Evolutionary conservation across 352 stramenopile species (phyloP).

Genomic region (Phytophthora crassamura): DNA sequence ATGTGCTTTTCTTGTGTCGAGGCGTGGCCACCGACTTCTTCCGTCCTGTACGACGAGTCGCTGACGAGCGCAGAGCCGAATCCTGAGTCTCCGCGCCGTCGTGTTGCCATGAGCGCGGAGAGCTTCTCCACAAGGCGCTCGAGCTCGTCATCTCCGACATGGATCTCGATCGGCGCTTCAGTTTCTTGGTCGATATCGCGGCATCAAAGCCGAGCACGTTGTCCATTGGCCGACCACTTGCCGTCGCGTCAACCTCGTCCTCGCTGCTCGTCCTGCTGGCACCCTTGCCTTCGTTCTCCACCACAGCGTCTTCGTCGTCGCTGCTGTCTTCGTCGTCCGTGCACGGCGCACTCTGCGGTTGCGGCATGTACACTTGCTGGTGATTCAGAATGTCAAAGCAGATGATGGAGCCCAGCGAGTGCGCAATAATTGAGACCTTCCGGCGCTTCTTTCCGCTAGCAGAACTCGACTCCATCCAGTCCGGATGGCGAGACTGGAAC

Average conservation of each 20-base stretch:
- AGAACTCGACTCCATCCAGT: slow-evolving; percentile 42
- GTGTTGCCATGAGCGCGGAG: slow-evolving; percentile 7
- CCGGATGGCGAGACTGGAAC: slow-evolving; percentile 72
- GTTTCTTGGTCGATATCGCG: slow-evolving; percentile 28
- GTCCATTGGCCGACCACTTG: slow-evolving; percentile 13
- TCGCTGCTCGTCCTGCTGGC: slow-evolving; percentile 27
- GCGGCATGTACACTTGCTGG: slow-evolving; percentile 57
- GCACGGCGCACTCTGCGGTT: slow-evolving; percentile 30
- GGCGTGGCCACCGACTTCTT: slow-evolving; percentile 18
- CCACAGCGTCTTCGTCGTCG: slow-evolving; percentile 39
- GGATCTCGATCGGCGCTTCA: slow-evolving; percentile 50
- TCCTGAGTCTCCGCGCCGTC: slow-evolving; percentile 17
- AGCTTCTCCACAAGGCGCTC: slow-evolving; percentile 27
- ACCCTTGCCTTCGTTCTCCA: slow-evolving; percentile 30
- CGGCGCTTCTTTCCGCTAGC: slow-evolving; percentile 39
- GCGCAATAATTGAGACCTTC: slow-evolving; percentile 89
- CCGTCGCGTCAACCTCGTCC: slow-evolving; percentile 12
- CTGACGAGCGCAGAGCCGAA: slow-evolving; percentile 7
- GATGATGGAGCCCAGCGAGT: slow-evolving; percentile 92
- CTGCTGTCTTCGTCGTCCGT: slow-evolving; percentile 47
- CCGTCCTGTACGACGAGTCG: slow-evolving; percentile 8
- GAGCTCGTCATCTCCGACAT: slow-evolving; percentile 47
- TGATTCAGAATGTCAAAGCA: slow-evolving; percentile 92
- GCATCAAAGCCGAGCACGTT: slow-evolving; percentile 45
- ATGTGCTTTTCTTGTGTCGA: slow-evolving; percentile 33